A percentile compares a stretch with the other conserved stretches of the same genome.
Evolutionary conservation across 257 asterid genomes (phyloP).

Genomic region (Prunella vulgaris): DNA sequence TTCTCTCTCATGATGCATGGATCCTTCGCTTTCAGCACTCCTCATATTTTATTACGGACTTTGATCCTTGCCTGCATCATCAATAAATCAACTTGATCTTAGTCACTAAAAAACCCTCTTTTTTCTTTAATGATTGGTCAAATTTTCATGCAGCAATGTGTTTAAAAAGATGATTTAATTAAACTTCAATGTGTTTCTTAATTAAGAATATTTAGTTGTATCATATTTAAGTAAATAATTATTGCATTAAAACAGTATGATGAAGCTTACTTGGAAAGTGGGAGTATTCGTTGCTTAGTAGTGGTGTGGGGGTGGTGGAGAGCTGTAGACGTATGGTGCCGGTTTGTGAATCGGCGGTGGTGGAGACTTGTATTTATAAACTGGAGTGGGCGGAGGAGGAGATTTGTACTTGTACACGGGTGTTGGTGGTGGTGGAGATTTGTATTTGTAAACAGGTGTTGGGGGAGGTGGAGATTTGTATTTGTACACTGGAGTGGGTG

Average conservation of each 20-base stretch:
- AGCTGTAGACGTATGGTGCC: neutral
- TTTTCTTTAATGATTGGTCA: neutral
- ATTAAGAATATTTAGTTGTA: neutral
- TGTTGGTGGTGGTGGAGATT: conserved; percentile 14
- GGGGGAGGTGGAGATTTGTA: conserved; percentile 27
- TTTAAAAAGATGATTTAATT: too few species aligned
- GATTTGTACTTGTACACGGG: neutral
- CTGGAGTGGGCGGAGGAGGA: conserved; percentile 13
- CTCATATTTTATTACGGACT: conserved; percentile 17
- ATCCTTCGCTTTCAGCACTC: conserved; percentile 29
- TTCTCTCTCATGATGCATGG: conserved; percentile 20
- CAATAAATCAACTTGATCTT: neutral
- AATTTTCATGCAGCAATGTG: neutral
- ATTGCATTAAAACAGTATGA: neutral
- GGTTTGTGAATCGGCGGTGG: neutral
- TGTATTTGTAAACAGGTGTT: neutral
- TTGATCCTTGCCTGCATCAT: conserved; percentile 25
- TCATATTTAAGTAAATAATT: neutral
- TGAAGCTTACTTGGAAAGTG: conserved; percentile 14
- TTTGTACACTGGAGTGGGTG: neutral
- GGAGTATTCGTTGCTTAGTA: conserved; percentile 7
- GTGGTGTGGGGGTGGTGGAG: conserved; percentile 34
- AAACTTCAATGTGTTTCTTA: neutral
- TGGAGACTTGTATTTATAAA: conserved; percentile 6
- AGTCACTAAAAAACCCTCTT: neutral